Percentiles rank a stretch among this genome's conserved stretches.
These are phyloP conservation scores for Syzygium syzygioides DNA, from an alignment of 441 rosid species.

Conservation along the genomic window DNA sequence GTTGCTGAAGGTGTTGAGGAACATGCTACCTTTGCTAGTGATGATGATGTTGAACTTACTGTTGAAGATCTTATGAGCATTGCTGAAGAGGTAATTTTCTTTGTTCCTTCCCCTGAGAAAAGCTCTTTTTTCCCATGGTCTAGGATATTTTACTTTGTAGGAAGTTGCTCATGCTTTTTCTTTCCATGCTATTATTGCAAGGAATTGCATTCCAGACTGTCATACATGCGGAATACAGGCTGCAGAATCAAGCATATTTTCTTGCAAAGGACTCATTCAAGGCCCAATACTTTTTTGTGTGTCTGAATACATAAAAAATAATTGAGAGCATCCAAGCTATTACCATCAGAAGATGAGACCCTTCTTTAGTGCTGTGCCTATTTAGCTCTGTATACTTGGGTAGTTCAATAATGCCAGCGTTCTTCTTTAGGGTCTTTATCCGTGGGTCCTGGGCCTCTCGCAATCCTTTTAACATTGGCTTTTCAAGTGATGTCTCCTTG, in stretches of 20 bases:
- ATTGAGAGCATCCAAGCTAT: neutral
- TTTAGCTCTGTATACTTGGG: neutral
- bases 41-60: conserved; percentile 19
- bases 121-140: neutral
- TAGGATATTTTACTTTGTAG: neutral
- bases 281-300: neutral
- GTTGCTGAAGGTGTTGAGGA: neutral
- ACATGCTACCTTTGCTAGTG: neutral
- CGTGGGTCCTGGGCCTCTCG: neutral
- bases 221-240: neutral
- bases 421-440: neutral
- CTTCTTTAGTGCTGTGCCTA: neutral
- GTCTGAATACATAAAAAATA: neutral
- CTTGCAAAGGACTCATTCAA: neutral
- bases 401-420: neutral
- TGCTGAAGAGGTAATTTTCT: conserved; percentile 36
- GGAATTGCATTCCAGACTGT: neutral
- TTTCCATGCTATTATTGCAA: neutral
- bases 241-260: neutral
- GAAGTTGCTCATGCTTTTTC: neutral
- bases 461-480: neutral
- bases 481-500: neutral
- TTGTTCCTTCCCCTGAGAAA: neutral
- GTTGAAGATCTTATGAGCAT: conserved; percentile 42
- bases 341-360: neutral